Evolutionary conservation across 2,329 filamentous ascomycete genomes (phyloP).

Genomic region (Aquanectria penicillioides): DNA sequence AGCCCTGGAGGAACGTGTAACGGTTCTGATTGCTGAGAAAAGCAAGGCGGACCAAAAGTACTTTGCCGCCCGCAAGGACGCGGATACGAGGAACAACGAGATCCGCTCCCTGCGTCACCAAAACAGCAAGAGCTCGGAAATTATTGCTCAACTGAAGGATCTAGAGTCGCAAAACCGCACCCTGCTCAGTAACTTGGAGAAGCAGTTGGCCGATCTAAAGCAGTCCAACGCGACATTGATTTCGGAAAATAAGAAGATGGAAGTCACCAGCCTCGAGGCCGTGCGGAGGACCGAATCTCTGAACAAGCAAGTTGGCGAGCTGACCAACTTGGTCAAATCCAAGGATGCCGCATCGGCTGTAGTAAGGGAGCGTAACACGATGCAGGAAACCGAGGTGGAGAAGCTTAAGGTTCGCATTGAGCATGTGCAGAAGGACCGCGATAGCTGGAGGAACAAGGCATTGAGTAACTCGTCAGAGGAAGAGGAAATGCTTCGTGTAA

Average conservation of each 20-base stretch:
- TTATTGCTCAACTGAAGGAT: slow-evolving; percentile 93
- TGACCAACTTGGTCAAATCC: slow-evolving; percentile 77
- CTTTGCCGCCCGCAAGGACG: slow-evolving; percentile 93
- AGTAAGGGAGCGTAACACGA: slow-evolving; percentile 66
- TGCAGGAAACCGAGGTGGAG: slow-evolving; percentile 80
- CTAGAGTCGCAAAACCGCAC: slow-evolving; percentile 81
- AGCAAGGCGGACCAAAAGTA: slow-evolving; percentile 98
- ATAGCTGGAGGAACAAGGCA: slow-evolving; percentile 86
- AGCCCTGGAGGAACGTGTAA: slow-evolving; percentile 80
- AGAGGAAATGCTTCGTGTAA: slow-evolving; percentile 86
- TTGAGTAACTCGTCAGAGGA: slow-evolving; percentile 83
- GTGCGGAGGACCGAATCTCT: slow-evolving; percentile 76
- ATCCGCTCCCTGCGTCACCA: slow-evolving; percentile 82
- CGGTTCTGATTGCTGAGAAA: slow-evolving; percentile 84
- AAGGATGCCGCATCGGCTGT: slow-evolving; percentile 73
- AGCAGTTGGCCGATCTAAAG: slow-evolving; percentile 85
- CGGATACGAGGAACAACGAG: slow-evolving; percentile 85
- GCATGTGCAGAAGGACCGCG: slow-evolving; percentile 82
- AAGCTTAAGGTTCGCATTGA: slow-evolving; percentile 81
- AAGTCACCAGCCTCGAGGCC: slow-evolving; percentile 76
- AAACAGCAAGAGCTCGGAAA: slow-evolving; percentile 90
- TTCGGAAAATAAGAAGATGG: slow-evolving; percentile 78
- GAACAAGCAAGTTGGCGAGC: slow-evolving; percentile 78
- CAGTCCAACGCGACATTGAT: slow-evolving; percentile 78
- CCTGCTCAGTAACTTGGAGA: slow-evolving; percentile 85